A percentile compares a stretch with the other conserved stretches of the same genome.
These are phyloP conservation scores for Rhodotorula sp. DNA, from an alignment of 1,284 basidiomycete genomes.

Conservation along the genomic window DNA sequence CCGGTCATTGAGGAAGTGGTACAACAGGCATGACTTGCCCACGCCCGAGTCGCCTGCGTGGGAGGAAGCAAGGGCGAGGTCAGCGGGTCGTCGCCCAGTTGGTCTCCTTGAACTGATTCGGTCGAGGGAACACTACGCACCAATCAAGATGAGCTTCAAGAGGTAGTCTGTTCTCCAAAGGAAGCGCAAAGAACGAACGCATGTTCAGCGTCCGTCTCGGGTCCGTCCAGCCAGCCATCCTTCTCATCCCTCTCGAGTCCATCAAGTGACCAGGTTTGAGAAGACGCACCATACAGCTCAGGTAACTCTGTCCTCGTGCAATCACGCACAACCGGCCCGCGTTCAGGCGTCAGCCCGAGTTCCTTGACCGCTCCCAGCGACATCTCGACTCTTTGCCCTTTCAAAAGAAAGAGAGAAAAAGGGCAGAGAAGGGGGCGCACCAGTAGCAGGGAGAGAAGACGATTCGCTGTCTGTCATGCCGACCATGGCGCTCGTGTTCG, in stretches of 20 bases:
- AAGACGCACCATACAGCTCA: constrained; percentile 78
- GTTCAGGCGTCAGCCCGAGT: neutral
- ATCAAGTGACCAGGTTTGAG: too few relatives aligned
- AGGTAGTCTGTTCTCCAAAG: constrained; percentile 80
- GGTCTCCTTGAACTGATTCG: too few relatives aligned
- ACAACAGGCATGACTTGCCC: constrained; percentile 92
- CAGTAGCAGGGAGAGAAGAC: too few relatives aligned
- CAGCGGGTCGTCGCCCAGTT: neutral
- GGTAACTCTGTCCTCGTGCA: constrained; percentile 61
- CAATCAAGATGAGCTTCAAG: constrained; percentile 96
- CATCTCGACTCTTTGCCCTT: neutral
- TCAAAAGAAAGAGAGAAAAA: too few relatives aligned
- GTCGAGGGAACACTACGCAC: constrained; percentile 53
- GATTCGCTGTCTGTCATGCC: too few relatives aligned
- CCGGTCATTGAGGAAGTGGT: constrained; percentile 91
- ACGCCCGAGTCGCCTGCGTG: constrained; percentile 84
- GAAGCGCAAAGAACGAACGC: neutral
- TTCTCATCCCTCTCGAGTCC: too few relatives aligned
- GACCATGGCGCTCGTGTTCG: too few relatives aligned
- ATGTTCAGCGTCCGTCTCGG: neutral
- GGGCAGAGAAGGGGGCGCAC: too few relatives aligned
- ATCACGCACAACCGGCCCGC: neutral
- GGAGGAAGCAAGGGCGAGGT: neutral
- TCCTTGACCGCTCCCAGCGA: neutral
- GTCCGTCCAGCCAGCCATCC: neutral